Base-by-base conservation (phyloP, 768 basidiomycete genomes). In the Sarcodon aspratus region DNA sequence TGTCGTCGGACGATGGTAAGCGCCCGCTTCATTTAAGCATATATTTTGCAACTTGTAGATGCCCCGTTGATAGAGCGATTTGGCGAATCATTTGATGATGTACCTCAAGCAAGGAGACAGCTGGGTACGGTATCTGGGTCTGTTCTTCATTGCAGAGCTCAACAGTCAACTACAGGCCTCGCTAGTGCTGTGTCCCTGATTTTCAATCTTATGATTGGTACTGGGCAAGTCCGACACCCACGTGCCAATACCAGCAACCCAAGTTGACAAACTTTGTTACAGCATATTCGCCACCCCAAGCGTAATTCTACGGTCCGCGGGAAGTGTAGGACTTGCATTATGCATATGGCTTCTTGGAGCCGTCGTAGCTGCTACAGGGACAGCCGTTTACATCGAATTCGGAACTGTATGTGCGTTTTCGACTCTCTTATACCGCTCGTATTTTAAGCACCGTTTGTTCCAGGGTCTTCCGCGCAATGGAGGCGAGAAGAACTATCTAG, bases 401-500 rank as follows among this genome's bases (percentile, higher is more conserved):
- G 84, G 85, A 18, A 85, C 84, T 21, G 83, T 84, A 50, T 52
- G 70, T 52, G 12, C 36, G 12, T 1, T 15, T 2, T 21, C 15
- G 15, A 15, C 36, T n/a, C 40, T 43, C 21, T n/a, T 35, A 44
- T 34, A 15, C 7, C 21, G 32, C 36, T 34, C 12, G 31, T 35
- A 32, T 48, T 10, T 31, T 33, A 46, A 2, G 1, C 5, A 12
- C 12, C 33, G 7, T 36, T 32, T 7, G 9, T 31, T 10, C 7
- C 45, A 85, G 80, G 82, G 77, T 15, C 67, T 87, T 2, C 85
- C 85, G 1, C 68, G 76, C 3, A 85, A 72, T 48, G 85, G 85
- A 1, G 85, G 80, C 2, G 84, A 86, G 66, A 86, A 85, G 65
- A 82, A 79, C 46, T 87, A 86, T 55, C 63, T 87, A 35, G 82